Evolutionary conservation across 2,329 filamentous ascomycete genomes (phyloP).

Genomic region (Colletotrichum sp.): DNA sequence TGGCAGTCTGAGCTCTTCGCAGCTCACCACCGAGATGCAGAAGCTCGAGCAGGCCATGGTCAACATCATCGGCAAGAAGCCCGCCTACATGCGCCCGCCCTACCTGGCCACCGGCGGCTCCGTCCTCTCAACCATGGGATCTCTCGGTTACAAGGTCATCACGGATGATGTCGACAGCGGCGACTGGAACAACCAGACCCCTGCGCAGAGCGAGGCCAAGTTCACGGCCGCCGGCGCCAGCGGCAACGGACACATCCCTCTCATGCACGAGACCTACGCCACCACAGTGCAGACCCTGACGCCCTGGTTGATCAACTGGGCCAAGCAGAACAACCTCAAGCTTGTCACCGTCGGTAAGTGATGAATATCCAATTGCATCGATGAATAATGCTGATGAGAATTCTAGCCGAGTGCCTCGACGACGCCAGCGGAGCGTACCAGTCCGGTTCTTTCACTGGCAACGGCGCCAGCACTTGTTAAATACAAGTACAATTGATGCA

Average conservation of each 20-base stretch:
- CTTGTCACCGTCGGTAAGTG: conserved; percentile 56
- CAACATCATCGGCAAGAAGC: conserved; percentile 53
- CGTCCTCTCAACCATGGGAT: conserved; percentile 44
- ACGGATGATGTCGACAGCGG: conserved; percentile 67
- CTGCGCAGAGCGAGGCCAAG: conserved; percentile 55
- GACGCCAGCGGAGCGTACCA: conserved; percentile 46
- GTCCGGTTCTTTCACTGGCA: conserved; percentile 40
- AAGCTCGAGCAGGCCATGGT: conserved; percentile 55
- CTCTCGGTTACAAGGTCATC: conserved; percentile 63
- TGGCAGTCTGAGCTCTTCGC: conserved; percentile 39
- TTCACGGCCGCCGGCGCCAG: conserved; percentile 50
- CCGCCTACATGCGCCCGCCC: conserved; percentile 54
- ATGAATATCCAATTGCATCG: not conserved
- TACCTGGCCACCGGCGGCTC: conserved; percentile 53
- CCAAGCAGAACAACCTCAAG: conserved; percentile 49
- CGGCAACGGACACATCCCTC: conserved; percentile 57
- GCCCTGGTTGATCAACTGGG: conserved; percentile 56
- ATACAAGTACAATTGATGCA: not conserved
- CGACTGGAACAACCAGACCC: conserved; percentile 62
- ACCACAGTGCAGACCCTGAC: conserved; percentile 54
- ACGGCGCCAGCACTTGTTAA: conserved; percentile 36
- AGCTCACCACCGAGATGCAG: conserved; percentile 53
- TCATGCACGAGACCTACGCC: conserved; percentile 62
- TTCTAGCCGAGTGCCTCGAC: conserved; percentile 46
- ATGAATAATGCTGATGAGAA: not conserved